Conservation (phyloP, 2,329 filamentous ascomycete species). For the Fusarium lyarnte region DNA sequence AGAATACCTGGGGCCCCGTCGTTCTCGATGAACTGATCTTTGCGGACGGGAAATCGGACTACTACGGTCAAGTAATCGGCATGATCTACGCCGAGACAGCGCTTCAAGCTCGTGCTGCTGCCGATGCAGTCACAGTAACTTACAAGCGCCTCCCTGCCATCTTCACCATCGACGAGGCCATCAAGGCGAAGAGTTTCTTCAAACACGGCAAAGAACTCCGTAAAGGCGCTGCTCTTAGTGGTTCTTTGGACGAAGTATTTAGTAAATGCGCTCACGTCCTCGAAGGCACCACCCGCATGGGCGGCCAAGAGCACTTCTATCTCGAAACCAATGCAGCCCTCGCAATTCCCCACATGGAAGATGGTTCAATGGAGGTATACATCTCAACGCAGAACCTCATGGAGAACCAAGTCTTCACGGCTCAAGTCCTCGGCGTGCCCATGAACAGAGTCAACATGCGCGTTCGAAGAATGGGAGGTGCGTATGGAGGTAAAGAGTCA, state of each 20-base stretch:
- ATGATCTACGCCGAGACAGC: constrained; percentile 2
- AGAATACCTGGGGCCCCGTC: background rate
- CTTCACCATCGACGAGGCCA: constrained; percentile 4
- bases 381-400: background rate
- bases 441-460: background rate
- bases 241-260: background rate
- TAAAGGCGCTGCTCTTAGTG: background rate
- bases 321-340: background rate
- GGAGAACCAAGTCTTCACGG: background rate
- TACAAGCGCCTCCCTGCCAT: background rate
- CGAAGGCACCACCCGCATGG: background rate
- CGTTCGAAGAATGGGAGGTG: background rate
- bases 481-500: background rate
- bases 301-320: constrained; percentile 1
- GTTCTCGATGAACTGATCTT: background rate
- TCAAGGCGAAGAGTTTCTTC: background rate
- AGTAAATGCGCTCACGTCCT: background rate
- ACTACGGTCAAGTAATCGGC: background rate
- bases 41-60: background rate
- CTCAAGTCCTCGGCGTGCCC: background rate
- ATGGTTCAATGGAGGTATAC: background rate
- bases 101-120: background rate
- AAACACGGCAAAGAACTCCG: background rate
- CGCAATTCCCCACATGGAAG: background rate
- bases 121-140: background rate